A percentile compares a stretch with the other conserved stretches of the same genome.
phyloP scores from a whole-genome alignment of 148 eudicot genomes.

The Persicaria maculosa region DNA sequence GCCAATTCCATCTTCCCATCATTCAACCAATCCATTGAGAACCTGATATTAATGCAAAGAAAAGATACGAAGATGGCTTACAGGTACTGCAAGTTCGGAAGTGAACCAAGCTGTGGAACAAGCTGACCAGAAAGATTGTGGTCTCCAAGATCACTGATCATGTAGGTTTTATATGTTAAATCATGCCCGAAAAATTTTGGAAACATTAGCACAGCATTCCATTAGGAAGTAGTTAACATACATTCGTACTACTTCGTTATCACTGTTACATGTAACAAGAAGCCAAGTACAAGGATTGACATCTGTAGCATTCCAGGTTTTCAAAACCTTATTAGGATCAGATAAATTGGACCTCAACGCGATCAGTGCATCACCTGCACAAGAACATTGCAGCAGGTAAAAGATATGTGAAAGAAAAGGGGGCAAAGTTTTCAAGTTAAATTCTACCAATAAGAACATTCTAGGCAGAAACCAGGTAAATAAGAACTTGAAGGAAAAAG shows the following conservation, averaged over 20 bases:
- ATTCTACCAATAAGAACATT: too few species aligned
- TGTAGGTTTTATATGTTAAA: background rate
- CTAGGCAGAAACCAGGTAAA: too few species aligned
- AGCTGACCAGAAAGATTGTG: slow-evolving; percentile 67
- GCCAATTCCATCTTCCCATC: background rate
- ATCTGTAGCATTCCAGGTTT: slow-evolving; percentile 67
- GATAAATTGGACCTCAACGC: slow-evolving; percentile 38
- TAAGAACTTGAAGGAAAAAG: too few species aligned
- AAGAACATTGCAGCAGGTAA: background rate
- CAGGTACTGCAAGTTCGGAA: slow-evolving; percentile 60
- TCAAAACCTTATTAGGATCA: slow-evolving; percentile 64
- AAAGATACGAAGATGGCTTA: slow-evolving; percentile 31
- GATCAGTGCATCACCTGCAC: slow-evolving; percentile 65
- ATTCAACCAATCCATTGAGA: background rate
- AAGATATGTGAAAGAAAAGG: background rate
- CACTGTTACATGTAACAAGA: slow-evolving; percentile 61
- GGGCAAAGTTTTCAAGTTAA: background rate
- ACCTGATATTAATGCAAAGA: background rate
- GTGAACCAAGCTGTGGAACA: slow-evolving; percentile 69
- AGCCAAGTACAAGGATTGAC: slow-evolving; percentile 85
- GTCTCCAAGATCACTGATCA: slow-evolving; percentile 64
- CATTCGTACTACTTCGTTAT: slow-evolving; percentile 67
- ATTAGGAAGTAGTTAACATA: slow-evolving; percentile 23
- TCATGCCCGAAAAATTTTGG: background rate
- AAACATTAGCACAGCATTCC: background rate